A percentile compares a stretch with the other conserved stretches of the same genome.
Evolutionary conservation across 805 yeast species (phyloP).

Genomic region (Monosporozyma siamensis): DNA sequence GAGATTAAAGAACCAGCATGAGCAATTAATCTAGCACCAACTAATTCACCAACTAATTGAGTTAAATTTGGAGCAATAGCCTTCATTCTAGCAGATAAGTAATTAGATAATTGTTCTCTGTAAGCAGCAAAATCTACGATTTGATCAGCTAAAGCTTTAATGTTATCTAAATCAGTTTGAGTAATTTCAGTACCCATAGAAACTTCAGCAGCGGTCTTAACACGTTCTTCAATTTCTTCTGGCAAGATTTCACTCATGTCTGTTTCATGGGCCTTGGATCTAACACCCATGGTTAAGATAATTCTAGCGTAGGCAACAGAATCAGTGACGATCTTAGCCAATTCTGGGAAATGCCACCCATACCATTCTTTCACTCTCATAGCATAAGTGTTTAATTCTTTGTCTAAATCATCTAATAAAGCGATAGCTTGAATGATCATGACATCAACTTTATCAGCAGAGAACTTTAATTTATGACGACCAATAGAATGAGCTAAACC

Average conservation of each 20-base stretch:
- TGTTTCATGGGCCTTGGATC: slow-evolving; percentile 83
- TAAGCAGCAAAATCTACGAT: slow-evolving; percentile 92
- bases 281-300: slow-evolving; percentile 85
- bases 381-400: slow-evolving; percentile 95
- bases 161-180: slow-evolving; percentile 77
- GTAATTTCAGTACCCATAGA: slow-evolving; percentile 99
- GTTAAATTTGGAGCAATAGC: slow-evolving; percentile 98
- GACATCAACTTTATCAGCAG: slow-evolving; percentile 97
- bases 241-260: slow-evolving; percentile 88
- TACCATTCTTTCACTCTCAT: slow-evolving; percentile 99
- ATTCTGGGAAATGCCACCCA: slow-evolving; percentile 99
- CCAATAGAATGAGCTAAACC: slow-evolving; percentile 99
- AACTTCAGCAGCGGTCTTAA: slow-evolving; percentile 90
- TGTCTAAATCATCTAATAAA: slow-evolving; percentile 89
- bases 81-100: slow-evolving; percentile 89
- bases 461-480: slow-evolving; percentile 93
- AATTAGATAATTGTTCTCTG: slow-evolving; percentile 91
- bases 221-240: slow-evolving; percentile 85
- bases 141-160: slow-evolving; percentile 86
- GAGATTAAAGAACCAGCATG: slow-evolving; percentile 94
- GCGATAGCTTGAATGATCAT: slow-evolving; percentile 99
- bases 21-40: slow-evolving; percentile 96
- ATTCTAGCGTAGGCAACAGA: slow-evolving; percentile 94
- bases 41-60: slow-evolving; percentile 91
- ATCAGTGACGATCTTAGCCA: slow-evolving; percentile 93